These are phyloP conservation scores for Lactifluus pinguis DNA, from an alignment of 768 basidiomycete genomes.

Conservation along the genomic window DNA sequence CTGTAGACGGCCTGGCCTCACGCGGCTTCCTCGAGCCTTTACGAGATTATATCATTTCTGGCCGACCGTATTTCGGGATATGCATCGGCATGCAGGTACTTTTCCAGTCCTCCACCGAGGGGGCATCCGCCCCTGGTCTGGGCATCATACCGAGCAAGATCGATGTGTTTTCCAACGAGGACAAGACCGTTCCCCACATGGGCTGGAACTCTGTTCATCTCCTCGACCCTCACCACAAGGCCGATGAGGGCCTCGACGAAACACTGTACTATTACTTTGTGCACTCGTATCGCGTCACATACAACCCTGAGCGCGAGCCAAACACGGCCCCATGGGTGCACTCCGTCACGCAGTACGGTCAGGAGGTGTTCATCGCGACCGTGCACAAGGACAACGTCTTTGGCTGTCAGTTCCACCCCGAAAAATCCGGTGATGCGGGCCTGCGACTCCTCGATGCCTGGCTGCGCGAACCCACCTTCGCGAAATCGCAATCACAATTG, in stretches of 20 bases:
- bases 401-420: slow-evolving; percentile 94
- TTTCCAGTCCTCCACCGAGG: slow-evolving; percentile 82
- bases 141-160: slow-evolving; percentile 80
- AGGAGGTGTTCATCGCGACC: slow-evolving; percentile 80
- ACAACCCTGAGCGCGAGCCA: slow-evolving; percentile 45
- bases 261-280: slow-evolving; percentile 90
- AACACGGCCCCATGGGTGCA: slow-evolving; percentile 69
- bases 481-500: slow-evolving; percentile 29
- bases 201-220: slow-evolving; percentile 85
- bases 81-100: slow-evolving; percentile 99
- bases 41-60: slow-evolving; percentile 71
- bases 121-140: slow-evolving; percentile 62
- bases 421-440: slow-evolving; percentile 89
- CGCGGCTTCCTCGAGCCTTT: slow-evolving; percentile 77
- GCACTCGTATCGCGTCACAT: slow-evolving; percentile 86
- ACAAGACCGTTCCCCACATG: slow-evolving; percentile 94
- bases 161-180: slow-evolving; percentile 52
- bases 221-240: slow-evolving; percentile 35
- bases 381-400: slow-evolving; percentile 81
- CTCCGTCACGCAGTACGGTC: slow-evolving; percentile 89
- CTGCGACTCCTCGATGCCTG: slow-evolving; percentile 72
- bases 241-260: slow-evolving; percentile 40
- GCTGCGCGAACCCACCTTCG: slow-evolving; percentile 50
- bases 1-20: slow-evolving; percentile 63
- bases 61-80: slow-evolving; percentile 93